These are phyloP conservation scores for Candida mesenterica DNA, from an alignment of 1,139 yeast species.

Conservation along the genomic window DNA sequence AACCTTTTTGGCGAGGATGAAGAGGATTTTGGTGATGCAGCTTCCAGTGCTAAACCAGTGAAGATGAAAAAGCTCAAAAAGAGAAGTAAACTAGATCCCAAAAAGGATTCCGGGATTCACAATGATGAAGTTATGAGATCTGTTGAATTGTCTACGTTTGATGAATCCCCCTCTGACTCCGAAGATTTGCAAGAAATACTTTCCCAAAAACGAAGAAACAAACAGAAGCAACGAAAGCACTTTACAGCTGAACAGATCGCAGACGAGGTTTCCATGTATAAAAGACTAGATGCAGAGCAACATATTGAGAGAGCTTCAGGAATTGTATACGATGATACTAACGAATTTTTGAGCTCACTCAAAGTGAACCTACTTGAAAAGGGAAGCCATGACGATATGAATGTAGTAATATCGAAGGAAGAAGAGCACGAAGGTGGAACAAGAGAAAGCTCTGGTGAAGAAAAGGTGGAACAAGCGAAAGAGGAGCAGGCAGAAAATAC, in stretches of 20 bases:
- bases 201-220: conserved; percentile 37
- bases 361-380: conserved; percentile 9
- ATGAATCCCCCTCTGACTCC: conserved; percentile 41
- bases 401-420: not conserved
- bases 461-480: conserved; percentile 6
- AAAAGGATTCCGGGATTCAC: not conserved
- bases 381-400: not conserved
- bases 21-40: conserved; percentile 16
- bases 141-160: conserved; percentile 22
- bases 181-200: conserved; percentile 47
- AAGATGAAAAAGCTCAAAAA: conserved; percentile 40
- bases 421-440: not conserved
- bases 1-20: conserved; percentile 28
- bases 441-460: conserved; percentile 4
- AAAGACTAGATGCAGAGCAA: conserved; percentile 29
- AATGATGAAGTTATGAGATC: conserved; percentile 16
- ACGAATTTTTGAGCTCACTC: conserved; percentile 52
- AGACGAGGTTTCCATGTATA: conserved; percentile 36
- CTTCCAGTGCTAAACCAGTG: conserved; percentile 27
- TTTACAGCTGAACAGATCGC: conserved; percentile 50
- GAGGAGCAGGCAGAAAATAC: conserved; percentile 9
- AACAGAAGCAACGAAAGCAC: conserved; percentile 26
- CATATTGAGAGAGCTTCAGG: conserved; percentile 24
- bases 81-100: conserved; percentile 8
- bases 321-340: conserved; percentile 54